Percentiles rank a stretch among this genome's conserved stretches.
Conservation (phyloP, 495 filamentous ascomycete genomes). For the Diplogelasinospora grovesii region DNA sequence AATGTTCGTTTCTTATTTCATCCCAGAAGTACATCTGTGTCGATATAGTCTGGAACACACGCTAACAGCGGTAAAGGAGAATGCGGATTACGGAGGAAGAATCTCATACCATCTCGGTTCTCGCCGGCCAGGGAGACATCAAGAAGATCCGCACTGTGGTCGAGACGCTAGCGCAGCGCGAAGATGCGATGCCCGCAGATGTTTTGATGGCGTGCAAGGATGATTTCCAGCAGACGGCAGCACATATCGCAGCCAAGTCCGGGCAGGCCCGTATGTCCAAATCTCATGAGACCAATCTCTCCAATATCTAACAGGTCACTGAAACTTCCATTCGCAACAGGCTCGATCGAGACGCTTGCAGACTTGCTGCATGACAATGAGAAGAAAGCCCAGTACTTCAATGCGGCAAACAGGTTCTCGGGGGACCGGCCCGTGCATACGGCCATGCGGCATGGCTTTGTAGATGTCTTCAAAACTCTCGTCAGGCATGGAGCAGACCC, state of each 20-base stretch:
- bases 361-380: conserved; percentile 12
- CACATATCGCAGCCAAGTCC: conserved; percentile 23
- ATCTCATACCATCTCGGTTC: conserved; percentile 18
- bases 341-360: conserved; percentile 20
- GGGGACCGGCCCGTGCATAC: conserved; percentile 24
- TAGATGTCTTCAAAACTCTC: conserved; percentile 16
- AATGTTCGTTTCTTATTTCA: too few relatives aligned
- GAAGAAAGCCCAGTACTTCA: conserved; percentile 16
- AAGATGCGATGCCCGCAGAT: conserved; percentile 11
- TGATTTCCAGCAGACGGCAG: conserved; percentile 25
- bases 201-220: conserved; percentile 22
- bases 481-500: conserved; percentile 24
- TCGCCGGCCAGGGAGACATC: conserved; percentile 21
- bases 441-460: conserved; percentile 23
- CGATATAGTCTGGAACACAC: too few relatives aligned
- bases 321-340: too few relatives aligned
- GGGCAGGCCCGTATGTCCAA: conserved; percentile 17
- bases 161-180: conserved; percentile 16
- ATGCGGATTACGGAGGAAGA: conserved; percentile 21
- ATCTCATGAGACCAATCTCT: too few relatives aligned
- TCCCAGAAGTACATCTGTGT: too few relatives aligned
- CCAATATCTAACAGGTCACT: too few relatives aligned
- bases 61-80: not conserved
- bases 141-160: conserved; percentile 11
- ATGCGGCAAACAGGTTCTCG: conserved; percentile 25